Base-by-base conservation (phyloP, 2,329 filamentous ascomycete genomes). In the Plectosphaerella plurivora region DNA sequence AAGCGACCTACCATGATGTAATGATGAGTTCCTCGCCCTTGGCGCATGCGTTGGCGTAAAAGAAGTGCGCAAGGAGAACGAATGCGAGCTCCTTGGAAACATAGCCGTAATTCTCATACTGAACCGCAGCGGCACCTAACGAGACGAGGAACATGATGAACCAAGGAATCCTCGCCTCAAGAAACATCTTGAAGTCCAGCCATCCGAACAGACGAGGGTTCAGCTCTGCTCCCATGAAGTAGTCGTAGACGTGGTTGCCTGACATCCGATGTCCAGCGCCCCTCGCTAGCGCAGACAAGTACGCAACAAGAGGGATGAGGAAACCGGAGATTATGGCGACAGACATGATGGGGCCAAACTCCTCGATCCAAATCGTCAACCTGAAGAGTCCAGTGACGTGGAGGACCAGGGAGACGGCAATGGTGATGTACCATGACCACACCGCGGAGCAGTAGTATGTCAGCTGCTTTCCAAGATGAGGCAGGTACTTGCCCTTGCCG, bases 101-200 rank as follows among this genome's bases (percentile, higher is more conserved):
- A 65, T 91, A 95, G 51, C 91, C 91, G 62, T 93, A 91, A 33
- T 78, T 72, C 68, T 96, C 91, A 62, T 90, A 91, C 69, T 96
- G 92, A 57, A 89, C 84, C 44, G 88, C 84, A 37, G 89, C 90
- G 11, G 90, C 82, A 41, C 86, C 90, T 54, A 88, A 78, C 53
- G 86, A 86, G 44, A 93, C 77, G 54, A 92, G 82, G 64, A 96
- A 86, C 44, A 96, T 80, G 59, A 96, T 92, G 72, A 86, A 96
- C 91, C 91, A 96, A 36, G 91, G 91, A 58, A 96, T 81, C 60
- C 91, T 87, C 55, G 96, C 91, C 69, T 96, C 91, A 64, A 91
- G 93, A 74, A 96, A 96, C 91, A 96, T 96, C 77, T 96, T 96
- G 76, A 95, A 91, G 72, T 96, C 91, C 50, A 96, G 75, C 60